These are phyloP conservation scores for Geotrichum cucujoidarum DNA, from an alignment of 1,139 yeast genomes.

Conservation along the genomic window DNA sequence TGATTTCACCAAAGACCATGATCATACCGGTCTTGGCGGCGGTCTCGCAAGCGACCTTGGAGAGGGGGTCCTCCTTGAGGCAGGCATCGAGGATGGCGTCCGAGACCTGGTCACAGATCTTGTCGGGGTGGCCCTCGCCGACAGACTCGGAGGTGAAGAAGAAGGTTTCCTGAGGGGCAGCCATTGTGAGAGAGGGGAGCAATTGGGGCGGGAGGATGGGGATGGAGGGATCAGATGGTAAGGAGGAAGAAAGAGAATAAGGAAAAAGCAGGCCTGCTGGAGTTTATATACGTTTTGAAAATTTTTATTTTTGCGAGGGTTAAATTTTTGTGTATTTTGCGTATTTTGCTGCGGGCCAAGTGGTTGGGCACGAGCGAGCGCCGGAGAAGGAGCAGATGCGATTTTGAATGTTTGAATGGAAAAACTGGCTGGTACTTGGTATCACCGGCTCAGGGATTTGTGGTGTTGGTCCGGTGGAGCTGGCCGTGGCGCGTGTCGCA, in stretches of 20 bases:
- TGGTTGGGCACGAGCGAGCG: too few species aligned
- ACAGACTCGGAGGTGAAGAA: conserved; percentile 92
- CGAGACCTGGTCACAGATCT: conserved; percentile 98
- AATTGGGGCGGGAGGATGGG: too few species aligned
- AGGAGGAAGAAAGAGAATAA: background rate
- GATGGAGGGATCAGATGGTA: conserved; percentile 9
- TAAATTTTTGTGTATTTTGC: too few species aligned
- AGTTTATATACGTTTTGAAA: background rate
- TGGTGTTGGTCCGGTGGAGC: too few species aligned
- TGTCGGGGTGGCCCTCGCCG: conserved; percentile 99
- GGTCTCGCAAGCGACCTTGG: conserved; percentile 98
- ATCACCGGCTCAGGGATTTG: too few species aligned
- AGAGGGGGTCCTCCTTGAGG: conserved; percentile 88
- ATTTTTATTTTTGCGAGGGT: too few species aligned
- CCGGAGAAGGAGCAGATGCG: too few species aligned
- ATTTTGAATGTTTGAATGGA: too few species aligned
- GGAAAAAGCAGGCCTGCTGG: background rate
- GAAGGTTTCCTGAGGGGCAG: conserved; percentile 44
- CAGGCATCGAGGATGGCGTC: conserved; percentile 98
- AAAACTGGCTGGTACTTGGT: too few species aligned
- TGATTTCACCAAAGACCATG: conserved; percentile 98
- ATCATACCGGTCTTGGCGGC: conserved; percentile 99
- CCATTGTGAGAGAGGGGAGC: conserved; percentile 23
- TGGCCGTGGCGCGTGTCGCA: too few species aligned
- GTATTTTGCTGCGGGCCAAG: too few species aligned